Evolutionary conservation across 1,284 basidiomycete species (phyloP).

Genomic region (Flammula alnicola): DNA sequence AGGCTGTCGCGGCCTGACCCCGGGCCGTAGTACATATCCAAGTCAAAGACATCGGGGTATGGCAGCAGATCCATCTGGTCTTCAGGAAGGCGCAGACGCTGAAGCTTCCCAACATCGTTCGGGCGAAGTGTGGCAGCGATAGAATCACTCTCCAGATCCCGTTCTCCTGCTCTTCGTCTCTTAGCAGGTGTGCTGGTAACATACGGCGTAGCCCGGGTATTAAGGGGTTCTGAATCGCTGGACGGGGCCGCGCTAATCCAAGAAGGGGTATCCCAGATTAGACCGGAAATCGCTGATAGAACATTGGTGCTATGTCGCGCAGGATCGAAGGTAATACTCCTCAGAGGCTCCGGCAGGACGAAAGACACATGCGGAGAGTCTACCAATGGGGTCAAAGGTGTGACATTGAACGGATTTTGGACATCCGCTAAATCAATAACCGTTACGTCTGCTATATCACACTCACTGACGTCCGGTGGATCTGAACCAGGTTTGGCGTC

Average conservation of each 20-base stretch:
- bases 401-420: too few species aligned
- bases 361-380: slow-evolving; percentile 5
- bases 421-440: background rate
- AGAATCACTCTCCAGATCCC: background rate
- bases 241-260: slow-evolving; percentile 8
- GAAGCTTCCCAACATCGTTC: background rate
- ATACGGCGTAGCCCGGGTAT: slow-evolving; percentile 5
- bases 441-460: slow-evolving; percentile 3
- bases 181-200: slow-evolving; percentile 21
- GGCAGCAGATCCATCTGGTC: slow-evolving; percentile 21
- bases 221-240: background rate
- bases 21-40: slow-evolving; percentile 25
- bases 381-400: too few species aligned
- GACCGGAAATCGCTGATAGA: slow-evolving; percentile 1
- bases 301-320: background rate
- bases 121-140: background rate
- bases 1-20: slow-evolving; percentile 9
- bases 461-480: background rate
- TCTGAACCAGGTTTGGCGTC: slow-evolving; percentile 3
- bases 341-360: slow-evolving; percentile 5
- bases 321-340: background rate
- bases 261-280: slow-evolving; percentile 7
- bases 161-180: background rate
- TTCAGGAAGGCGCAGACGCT: background rate
- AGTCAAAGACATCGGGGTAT: slow-evolving; percentile 32